Evolutionary conservation across 805 yeast genomes (phyloP), one percentile per base, ranked within the genome.

Genomic region (Yarrowia sp.): DNA sequence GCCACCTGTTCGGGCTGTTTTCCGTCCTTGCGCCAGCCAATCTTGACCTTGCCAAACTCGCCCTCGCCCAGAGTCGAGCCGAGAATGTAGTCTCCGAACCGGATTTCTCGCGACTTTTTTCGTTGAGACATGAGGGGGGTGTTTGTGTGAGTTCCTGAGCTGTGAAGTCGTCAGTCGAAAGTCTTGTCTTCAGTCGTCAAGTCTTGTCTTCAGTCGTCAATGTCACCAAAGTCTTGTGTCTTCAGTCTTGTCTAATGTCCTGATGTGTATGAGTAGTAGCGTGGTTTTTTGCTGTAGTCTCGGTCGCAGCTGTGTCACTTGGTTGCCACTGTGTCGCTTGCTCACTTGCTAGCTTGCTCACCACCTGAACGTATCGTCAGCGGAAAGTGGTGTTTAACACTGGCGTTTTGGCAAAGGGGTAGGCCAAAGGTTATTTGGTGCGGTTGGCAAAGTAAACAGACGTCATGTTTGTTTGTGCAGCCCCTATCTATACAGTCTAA

Each of bases 61-160:
- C 99, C 99, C 79, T 95, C 97, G 40, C 99, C 99, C 14, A 95
- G 80, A 0, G 99, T 94, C 14, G 96, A 88, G 2, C 98, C 99
- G 9, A 95, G 83, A 24, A 91, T 85, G 74, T 93, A 95, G 14
- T 91, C 87, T 33, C 99, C 99, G 76, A 95, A 93, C 46, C 96
- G 84, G 50, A 73, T 69, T 64, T 77, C 77, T 15, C 77, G 77
- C 61, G 65, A 58, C 17, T 61, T 61, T 38, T 61, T 61, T 19
- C 19, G 42, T 9, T 34, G 42, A 2, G 55, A 47, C 64, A 56
- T 56, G n/a, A 43, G 12, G 49, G 47, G 49, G 15, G 39, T 49
- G 60, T 40, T 19, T 34, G 12, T 38, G 60, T 1, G 30, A 24
- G 30, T n/a, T n/a, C n/a, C n/a, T n/a, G n/a, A n/a, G n/a, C n/a